A percentile compares a stretch with the other conserved stretches of the same genome.
These are phyloP conservation scores for Cladosporium sphaerospermum DNA, from an alignment of 2,329 filamentous ascomycete genomes.

Conservation along the genomic window DNA sequence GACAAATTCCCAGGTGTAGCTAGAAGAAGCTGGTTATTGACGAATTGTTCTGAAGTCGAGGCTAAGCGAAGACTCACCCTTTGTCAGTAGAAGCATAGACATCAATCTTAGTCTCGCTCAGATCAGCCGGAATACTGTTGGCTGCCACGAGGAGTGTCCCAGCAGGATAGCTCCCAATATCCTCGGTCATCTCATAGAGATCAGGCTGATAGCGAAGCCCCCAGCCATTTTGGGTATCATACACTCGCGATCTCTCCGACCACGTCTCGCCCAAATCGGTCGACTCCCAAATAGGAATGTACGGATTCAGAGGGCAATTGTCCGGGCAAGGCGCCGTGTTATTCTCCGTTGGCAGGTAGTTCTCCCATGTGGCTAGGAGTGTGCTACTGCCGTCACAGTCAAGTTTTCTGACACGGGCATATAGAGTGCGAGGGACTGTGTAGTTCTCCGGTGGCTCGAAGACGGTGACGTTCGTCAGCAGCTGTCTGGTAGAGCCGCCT, in stretches of 20 bases:
- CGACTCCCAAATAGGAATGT: conserved; percentile 43
- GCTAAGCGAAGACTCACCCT: conserved; percentile 32
- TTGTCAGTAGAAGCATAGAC: conserved; percentile 59
- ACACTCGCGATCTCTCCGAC: conserved; percentile 56
- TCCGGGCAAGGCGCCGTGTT: conserved; percentile 13
- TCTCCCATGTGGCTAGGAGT: conserved; percentile 50
- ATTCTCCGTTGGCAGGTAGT: conserved; percentile 44
- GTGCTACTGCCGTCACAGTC: conserved; percentile 26
- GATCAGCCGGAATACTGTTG: conserved; percentile 52
- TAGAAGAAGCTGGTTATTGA: not conserved
- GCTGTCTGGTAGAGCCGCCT: conserved; percentile 5
- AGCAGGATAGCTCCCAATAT: conserved; percentile 51
- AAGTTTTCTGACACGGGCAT: conserved; percentile 45
- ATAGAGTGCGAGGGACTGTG: conserved; percentile 39
- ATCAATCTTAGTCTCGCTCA: conserved; percentile 61
- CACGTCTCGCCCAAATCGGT: conserved; percentile 48
- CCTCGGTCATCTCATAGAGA: conserved; percentile 56
- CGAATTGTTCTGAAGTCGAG: not conserved
- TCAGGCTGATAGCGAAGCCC: conserved; percentile 65
- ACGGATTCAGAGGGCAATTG: conserved; percentile 23
- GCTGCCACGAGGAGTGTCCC: conserved; percentile 60
- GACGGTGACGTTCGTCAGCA: conserved; percentile 19
- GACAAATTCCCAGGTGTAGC: conserved; percentile 57
- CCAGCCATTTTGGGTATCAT: conserved; percentile 58
- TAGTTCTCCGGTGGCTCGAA: conserved; percentile 23